Evolutionary conservation across 2,329 filamentous ascomycete species (phyloP), one percentile per base, ranked within the genome.

Genomic region (Massarina eburnea): DNA sequence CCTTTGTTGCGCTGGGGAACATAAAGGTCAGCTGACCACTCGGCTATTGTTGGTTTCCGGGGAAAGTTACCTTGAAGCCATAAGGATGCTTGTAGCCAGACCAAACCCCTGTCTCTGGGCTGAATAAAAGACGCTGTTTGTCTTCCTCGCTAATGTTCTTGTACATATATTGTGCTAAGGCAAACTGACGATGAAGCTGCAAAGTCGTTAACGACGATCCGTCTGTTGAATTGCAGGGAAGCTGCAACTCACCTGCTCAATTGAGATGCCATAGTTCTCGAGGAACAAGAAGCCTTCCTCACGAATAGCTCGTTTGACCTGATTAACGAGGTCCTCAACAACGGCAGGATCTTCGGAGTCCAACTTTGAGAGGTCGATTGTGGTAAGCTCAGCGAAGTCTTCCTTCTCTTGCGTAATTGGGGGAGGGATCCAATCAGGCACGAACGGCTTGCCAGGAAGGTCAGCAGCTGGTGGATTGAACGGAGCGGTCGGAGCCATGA

Each of bases 71-170:
- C 66, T 74, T 75, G 66, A 70, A 76, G 49, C 68, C 76, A 57
- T 63, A 74, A n/a, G 51, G 74, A 49, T 70, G 76, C 57, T 80
- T 79, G 59, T 76, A 80, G 0, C 76, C 76, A 3, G 76, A 76
- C 72, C 73, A 79, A 1, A 66, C 54, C n/a, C 77, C 77, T 0
- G 66, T 75, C 3, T 76, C 72, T 0, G 76, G 76, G 49, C 73
- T 58, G 52, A 76, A 79, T 0, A 78, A 69, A 14, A 79, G 70
- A 1, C 71, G 68, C 43, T 76, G 55, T 54, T 77, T 78, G 52
- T 79, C 77, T 44, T 76, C 73, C 6, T 77, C 72, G 12, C 65
- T 73, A 19, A 79, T 79, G 48, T 79, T 77, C 29, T 70, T 51
- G 60, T 78, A 76, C 26, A 78, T 51, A 41, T 78, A 79, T 40